phyloP scores from a whole-genome alignment of 352 stramenopile genomes.

The Globisporangium cederbergense region DNA sequence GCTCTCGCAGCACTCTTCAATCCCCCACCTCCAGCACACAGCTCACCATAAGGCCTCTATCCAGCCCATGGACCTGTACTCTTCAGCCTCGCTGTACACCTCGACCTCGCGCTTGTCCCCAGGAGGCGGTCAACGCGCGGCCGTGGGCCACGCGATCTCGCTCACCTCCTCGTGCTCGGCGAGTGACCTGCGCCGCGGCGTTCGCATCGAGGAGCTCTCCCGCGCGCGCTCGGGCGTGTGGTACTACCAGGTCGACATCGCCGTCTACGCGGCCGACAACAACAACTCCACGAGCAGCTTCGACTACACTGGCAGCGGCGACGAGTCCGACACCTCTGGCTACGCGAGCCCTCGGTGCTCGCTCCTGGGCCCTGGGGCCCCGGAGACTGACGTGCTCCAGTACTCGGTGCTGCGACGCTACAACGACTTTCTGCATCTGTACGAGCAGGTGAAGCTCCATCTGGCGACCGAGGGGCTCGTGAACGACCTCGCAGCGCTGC shows the following conservation, averaged over 20 bases:
- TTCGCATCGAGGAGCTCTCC: constrained; percentile 53
- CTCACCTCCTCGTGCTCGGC: background rate
- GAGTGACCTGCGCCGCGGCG: background rate
- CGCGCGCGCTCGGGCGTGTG: constrained; percentile 46
- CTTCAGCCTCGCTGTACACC: background rate
- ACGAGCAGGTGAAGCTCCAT: constrained; percentile 35
- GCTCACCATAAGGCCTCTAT: background rate
- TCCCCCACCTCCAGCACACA: background rate
- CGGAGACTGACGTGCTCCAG: constrained; percentile 27
- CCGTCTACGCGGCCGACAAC: constrained; percentile 21
- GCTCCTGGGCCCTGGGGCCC: background rate
- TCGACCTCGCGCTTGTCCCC: background rate
- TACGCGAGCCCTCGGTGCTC: constrained; percentile 12
- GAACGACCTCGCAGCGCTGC: constrained; percentile 19
- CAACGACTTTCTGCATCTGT: constrained; percentile 60
- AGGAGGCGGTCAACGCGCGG: background rate
- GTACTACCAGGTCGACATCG: constrained; percentile 72
- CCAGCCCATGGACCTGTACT: constrained; percentile 1
- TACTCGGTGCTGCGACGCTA: constrained; percentile 70
- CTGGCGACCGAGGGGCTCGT: constrained; percentile 17
- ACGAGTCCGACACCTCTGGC: constrained; percentile 19
- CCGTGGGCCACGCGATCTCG: background rate
- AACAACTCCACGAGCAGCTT: constrained; percentile 13
- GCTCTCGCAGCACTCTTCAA: background rate
- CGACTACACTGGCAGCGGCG: constrained; percentile 9